Percentiles rank a stretch among this genome's conserved stretches.
phyloP scores from a whole-genome alignment of 164 flowering plant genomes.

The Umbellularia californica region DNA sequence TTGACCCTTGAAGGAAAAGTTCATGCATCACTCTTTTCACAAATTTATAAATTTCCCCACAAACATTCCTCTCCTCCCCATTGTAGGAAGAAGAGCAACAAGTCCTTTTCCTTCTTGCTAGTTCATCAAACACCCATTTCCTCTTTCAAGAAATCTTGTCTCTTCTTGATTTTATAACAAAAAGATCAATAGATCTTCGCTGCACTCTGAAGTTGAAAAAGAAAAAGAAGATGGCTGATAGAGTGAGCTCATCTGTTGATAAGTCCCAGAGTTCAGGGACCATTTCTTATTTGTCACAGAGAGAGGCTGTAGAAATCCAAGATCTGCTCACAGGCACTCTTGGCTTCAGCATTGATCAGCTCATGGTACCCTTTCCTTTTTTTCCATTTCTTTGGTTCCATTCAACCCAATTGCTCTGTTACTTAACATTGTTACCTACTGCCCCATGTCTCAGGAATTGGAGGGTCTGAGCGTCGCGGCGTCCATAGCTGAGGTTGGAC shows the following conservation, averaged over 20 bases:
- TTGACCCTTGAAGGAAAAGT: too few relatives aligned
- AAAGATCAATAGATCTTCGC: neutral
- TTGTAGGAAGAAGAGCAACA: too few relatives aligned
- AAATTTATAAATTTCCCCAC: neutral
- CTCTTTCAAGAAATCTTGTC: neutral
- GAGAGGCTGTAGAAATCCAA: conserved; percentile 74
- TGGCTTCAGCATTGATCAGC: conserved; percentile 85
- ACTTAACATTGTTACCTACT: neutral
- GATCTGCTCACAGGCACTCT: conserved; percentile 81
- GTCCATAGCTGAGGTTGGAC: conserved; percentile 69
- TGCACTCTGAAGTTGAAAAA: neutral
- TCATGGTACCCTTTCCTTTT: conserved; percentile 44
- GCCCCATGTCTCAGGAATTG: conserved; percentile 51
- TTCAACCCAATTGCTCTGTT: neutral
- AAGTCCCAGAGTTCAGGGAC: conserved; percentile 27
- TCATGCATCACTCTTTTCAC: neutral
- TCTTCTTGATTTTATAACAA: neutral
- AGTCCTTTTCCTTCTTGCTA: neutral
- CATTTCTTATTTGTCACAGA: conserved; percentile 55
- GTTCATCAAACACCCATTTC: neutral
- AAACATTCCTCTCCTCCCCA: neutral
- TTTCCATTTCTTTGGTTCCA: neutral
- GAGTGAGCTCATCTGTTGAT: conserved; percentile 12
- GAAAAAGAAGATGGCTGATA: conserved; percentile 16
- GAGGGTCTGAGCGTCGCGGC: conserved; percentile 88